phyloP scores from a whole-genome alignment of 805 yeast species.

The Candida silvicultrix region DNA sequence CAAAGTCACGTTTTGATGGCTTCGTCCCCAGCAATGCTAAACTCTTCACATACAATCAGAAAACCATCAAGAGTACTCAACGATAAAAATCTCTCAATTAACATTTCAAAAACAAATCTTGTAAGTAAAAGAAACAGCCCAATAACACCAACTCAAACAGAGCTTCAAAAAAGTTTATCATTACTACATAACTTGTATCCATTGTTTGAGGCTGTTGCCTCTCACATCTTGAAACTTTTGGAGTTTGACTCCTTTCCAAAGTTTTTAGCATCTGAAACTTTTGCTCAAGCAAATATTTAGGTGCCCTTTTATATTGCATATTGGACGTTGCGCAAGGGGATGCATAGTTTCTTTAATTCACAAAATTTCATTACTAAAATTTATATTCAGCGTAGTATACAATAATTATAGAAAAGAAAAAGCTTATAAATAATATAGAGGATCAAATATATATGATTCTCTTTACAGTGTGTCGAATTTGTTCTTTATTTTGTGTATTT shows the following conservation, averaged over 20 bases:
- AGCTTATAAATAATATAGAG: not conserved
- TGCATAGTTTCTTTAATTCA: too few species aligned
- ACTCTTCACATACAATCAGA: conserved; percentile 1
- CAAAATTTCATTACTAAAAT: not conserved
- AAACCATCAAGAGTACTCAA: conserved; percentile 4
- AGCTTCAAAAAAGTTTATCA: conserved; percentile 27
- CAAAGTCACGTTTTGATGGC: not conserved
- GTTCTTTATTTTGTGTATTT: not conserved
- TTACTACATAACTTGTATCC: conserved; percentile 33
- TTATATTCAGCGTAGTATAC: not conserved
- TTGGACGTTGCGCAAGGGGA: too few species aligned
- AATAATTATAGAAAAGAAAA: too few species aligned
- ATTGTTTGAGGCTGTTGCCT: conserved; percentile 42
- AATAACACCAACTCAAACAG: conserved; percentile 27
- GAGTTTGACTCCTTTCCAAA: conserved; percentile 71
- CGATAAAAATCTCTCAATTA: conserved; percentile 17
- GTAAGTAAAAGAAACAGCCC: conserved; percentile 1
- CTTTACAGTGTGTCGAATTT: not conserved
- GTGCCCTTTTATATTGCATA: too few species aligned
- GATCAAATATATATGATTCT: too few species aligned
- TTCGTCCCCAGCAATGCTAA: not conserved
- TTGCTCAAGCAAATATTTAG: conserved; percentile 22
- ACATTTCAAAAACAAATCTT: conserved; percentile 3
- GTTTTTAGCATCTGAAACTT: conserved; percentile 41
- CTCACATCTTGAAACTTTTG: conserved; percentile 51